These are phyloP conservation scores for Esteya vermicola DNA, from an alignment of 2,329 filamentous ascomycete genomes.

Conservation along the genomic window DNA sequence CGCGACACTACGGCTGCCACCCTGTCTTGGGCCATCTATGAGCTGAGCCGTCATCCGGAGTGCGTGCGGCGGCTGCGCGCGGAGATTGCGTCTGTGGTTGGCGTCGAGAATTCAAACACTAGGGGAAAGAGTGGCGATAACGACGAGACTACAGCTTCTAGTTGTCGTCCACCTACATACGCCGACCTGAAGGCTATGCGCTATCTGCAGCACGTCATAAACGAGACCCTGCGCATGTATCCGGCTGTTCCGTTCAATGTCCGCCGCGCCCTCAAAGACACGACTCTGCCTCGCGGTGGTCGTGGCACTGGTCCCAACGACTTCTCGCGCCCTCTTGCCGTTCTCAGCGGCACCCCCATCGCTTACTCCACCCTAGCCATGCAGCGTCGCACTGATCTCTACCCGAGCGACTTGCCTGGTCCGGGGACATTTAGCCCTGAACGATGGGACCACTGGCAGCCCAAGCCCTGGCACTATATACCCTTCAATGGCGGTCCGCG, in stretches of 20 bases:
- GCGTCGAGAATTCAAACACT: slow-evolving; percentile 21
- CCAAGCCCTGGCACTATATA: slow-evolving; percentile 55
- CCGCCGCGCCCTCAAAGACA: slow-evolving; percentile 56
- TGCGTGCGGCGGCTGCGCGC: slow-evolving; percentile 52
- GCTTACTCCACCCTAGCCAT: slow-evolving; percentile 55
- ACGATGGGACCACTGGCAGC: slow-evolving; percentile 49
- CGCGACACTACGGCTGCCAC: slow-evolving; percentile 77
- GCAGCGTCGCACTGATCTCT: slow-evolving; percentile 55
- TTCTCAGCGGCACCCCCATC: slow-evolving; percentile 52
- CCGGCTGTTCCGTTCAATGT: slow-evolving; percentile 70
- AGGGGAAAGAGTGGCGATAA: too few relatives aligned
- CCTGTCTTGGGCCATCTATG: slow-evolving; percentile 70
- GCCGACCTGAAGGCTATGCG: slow-evolving; percentile 76
- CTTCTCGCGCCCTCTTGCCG: slow-evolving; percentile 43
- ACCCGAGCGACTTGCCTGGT: slow-evolving; percentile 32
- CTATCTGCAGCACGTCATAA: slow-evolving; percentile 59
- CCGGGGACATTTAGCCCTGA: slow-evolving; percentile 47
- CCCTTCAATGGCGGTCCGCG: slow-evolving; percentile 64
- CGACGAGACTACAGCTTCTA: too few relatives aligned
- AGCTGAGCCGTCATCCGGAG: slow-evolving; percentile 58
- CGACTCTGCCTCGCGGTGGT: slow-evolving; percentile 58
- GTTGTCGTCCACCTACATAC: slow-evolving; percentile 48
- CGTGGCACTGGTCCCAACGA: slow-evolving; percentile 53
- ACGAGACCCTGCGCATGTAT: slow-evolving; percentile 67
- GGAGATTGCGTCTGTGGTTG: slow-evolving; percentile 58